These are phyloP conservation scores for Phytophthora pseudosyringae DNA, from an alignment of 352 stramenopile genomes.

Conservation along the genomic window DNA sequence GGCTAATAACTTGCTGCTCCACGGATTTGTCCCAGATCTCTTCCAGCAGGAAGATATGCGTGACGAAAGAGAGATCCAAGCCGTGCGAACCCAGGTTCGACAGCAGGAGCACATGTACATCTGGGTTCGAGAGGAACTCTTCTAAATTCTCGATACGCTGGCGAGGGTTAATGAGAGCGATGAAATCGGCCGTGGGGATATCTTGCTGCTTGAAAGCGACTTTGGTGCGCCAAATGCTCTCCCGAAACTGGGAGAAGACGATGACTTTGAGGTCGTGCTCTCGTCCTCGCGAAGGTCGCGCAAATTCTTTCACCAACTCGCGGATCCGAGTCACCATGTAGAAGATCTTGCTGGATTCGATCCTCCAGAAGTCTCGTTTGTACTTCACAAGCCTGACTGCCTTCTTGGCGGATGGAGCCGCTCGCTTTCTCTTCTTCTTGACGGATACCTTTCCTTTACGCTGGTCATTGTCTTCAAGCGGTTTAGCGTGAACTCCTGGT, in stretches of 20 bases:
- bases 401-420: background rate
- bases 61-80: conserved; percentile 98
- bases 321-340: conserved; percentile 62
- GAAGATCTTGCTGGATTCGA: conserved; percentile 61
- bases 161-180: conserved; percentile 40
- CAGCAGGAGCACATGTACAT: conserved; percentile 92
- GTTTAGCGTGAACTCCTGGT: conserved; percentile 46
- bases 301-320: conserved; percentile 53
- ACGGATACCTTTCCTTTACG: conserved; percentile 7
- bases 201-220: conserved; percentile 64
- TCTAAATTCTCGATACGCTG: conserved; percentile 52
- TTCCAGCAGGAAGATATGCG: conserved; percentile 97
- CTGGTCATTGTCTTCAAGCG: conserved; percentile 16
- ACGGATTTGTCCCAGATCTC: conserved; percentile 96
- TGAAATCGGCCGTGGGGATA: conserved; percentile 62
- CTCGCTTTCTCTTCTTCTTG: conserved; percentile 16
- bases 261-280: conserved; percentile 61
- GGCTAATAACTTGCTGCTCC: conserved; percentile 95
- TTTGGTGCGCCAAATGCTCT: conserved; percentile 71
- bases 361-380: conserved; percentile 36
- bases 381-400: conserved; percentile 16
- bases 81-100: conserved; percentile 93
- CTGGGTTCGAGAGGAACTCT: conserved; percentile 52
- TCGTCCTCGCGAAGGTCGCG: background rate
- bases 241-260: conserved; percentile 75